Evolutionary conservation across 164 flowering plant species (phyloP).

Genomic region (Hamamelis virginiana): DNA sequence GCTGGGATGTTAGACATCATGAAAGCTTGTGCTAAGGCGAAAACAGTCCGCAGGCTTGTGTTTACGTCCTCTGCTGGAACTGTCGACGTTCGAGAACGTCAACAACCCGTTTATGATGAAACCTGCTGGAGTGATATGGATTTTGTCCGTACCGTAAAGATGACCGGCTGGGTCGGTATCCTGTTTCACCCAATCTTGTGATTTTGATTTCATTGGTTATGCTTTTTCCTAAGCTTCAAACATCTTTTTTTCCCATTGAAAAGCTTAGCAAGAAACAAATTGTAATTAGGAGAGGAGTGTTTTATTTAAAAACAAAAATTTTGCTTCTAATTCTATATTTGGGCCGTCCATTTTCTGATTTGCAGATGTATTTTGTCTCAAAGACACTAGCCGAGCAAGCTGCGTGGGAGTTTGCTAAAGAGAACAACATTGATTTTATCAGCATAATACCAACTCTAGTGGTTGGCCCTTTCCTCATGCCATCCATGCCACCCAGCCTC

Average conservation of each 20-base stretch:
- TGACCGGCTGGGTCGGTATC: slow-evolving; percentile 58
- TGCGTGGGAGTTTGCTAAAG: slow-evolving; percentile 55
- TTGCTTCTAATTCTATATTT: too few relatives aligned
- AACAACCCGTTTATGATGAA: slow-evolving; percentile 45
- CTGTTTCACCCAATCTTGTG: too few relatives aligned
- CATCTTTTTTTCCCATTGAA: too few relatives aligned
- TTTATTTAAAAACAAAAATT: too few relatives aligned
- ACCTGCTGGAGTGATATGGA: slow-evolving; percentile 53
- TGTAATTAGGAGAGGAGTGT: too few relatives aligned
- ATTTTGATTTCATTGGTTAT: too few relatives aligned
- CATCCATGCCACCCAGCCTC: slow-evolving; percentile 67
- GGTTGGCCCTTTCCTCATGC: slow-evolving; percentile 59
- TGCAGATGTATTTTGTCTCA: slow-evolving; percentile 68
- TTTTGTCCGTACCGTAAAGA: slow-evolving; percentile 39
- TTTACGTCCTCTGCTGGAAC: slow-evolving; percentile 71
- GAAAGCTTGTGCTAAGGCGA: slow-evolving; percentile 48
- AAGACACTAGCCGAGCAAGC: slow-evolving; percentile 66
- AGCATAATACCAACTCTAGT: slow-evolving; percentile 61
- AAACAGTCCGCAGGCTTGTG: slow-evolving; percentile 45
- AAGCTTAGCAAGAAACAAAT: too few relatives aligned
- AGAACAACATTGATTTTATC: slow-evolving; percentile 48
- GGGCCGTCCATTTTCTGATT: not conserved
- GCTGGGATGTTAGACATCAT: slow-evolving; percentile 49
- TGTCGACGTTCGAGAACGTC: slow-evolving; percentile 38
- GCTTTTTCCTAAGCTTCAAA: not conserved